Percentiles rank a stretch among this genome's conserved stretches.
These are phyloP conservation scores for Daldinia bambusicola DNA, from an alignment of 495 filamentous ascomycete genomes.

Conservation along the genomic window DNA sequence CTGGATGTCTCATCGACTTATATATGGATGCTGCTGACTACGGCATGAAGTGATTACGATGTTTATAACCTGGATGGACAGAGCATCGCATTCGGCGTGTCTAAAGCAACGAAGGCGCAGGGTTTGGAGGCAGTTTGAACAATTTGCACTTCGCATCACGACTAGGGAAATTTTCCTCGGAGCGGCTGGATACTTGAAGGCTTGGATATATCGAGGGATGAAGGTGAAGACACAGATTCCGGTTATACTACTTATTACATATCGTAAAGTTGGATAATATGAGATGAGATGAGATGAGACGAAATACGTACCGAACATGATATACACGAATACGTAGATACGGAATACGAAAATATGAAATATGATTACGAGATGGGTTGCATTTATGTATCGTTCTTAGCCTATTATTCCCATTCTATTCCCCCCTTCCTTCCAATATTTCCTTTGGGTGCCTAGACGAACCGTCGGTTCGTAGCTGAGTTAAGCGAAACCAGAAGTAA, in stretches of 20 bases:
- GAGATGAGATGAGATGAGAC: neutral
- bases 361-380: neutral
- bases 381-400: conserved; percentile 1
- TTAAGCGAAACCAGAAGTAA: neutral
- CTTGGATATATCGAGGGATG: neutral
- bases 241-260: neutral
- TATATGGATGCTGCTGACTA: conserved; percentile 84
- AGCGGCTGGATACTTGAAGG: neutral
- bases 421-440: no score
- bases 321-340: conserved; percentile 3
- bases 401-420: neutral
- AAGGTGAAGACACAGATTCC: neutral
- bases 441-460: neutral
- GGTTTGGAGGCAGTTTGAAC: neutral
- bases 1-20: conserved; percentile 91
- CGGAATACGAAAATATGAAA: conserved; percentile 6
- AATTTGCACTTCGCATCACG: neutral
- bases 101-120: neutral
- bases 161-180: neutral
- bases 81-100: neutral
- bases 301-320: neutral
- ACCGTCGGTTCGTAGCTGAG: neutral
- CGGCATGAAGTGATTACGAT: conserved; percentile 44
- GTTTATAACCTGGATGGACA: neutral
- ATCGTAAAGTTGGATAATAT: conserved; percentile 5